Evolutionary conservation across 768 basidiomycete genomes (phyloP).

Genomic region (Rickenella mellea): DNA sequence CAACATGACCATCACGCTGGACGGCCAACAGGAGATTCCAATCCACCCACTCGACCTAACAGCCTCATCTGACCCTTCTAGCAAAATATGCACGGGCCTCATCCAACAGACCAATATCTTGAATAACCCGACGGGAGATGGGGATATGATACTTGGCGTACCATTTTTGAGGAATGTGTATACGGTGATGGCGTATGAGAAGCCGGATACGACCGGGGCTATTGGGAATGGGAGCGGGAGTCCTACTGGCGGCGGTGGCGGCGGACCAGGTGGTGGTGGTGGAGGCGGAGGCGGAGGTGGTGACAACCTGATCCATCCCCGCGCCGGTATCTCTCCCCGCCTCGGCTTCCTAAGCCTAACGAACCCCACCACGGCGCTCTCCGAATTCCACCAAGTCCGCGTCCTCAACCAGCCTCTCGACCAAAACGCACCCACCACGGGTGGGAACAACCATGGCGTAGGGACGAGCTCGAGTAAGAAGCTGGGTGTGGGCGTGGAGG

Average conservation of each 20-base stretch:
- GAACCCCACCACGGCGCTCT: slow-evolving; percentile 47
- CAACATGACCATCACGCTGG: slow-evolving; percentile 62
- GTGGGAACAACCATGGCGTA: slow-evolving; percentile 3
- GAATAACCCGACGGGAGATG: slow-evolving; percentile 24
- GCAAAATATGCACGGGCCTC: slow-evolving; percentile 49
- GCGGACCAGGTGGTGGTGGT: slow-evolving; percentile 14
- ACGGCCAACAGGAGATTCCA: slow-evolving; percentile 43
- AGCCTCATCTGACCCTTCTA: slow-evolving; percentile 26
- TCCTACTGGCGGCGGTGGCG: slow-evolving; percentile 2
- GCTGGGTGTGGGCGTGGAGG: slow-evolving; percentile 50
- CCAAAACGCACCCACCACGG: slow-evolving; percentile 7
- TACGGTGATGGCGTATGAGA: slow-evolving; percentile 62
- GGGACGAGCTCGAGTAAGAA: slow-evolving; percentile 22
- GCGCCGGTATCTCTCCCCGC: slow-evolving; percentile 23
- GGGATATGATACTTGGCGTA: slow-evolving; percentile 72
- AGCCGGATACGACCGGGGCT: slow-evolving; percentile 32
- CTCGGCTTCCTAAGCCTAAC: slow-evolving; percentile 61
- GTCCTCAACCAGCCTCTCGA: slow-evolving; percentile 53
- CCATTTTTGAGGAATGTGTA: slow-evolving; percentile 73
- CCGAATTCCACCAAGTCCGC: slow-evolving; percentile 63
- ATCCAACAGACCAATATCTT: slow-evolving; percentile 50
- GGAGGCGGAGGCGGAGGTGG: neutral
- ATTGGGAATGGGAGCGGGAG: slow-evolving; percentile 24
- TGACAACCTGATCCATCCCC: too few relatives aligned
- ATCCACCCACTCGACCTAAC: slow-evolving; percentile 74